Conservation (phyloP, 2,329 filamentous ascomycete genomes). For the Pleurostoma richardsiae region DNA sequence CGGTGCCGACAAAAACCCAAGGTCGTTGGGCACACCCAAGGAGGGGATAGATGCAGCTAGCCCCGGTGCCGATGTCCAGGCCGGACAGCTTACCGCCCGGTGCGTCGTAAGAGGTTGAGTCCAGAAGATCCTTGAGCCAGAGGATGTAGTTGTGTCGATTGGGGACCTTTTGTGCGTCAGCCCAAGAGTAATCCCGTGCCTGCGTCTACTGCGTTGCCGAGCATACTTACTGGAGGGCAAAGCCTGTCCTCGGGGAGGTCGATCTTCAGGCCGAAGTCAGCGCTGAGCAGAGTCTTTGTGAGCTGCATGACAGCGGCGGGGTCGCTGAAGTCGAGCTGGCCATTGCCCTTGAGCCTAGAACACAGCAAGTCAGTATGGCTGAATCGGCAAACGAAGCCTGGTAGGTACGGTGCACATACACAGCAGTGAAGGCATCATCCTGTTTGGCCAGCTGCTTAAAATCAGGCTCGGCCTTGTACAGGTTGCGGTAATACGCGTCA, state of each 20-base stretch:
- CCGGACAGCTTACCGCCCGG: slow-evolving; percentile 54
- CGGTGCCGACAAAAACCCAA: slow-evolving; percentile 71
- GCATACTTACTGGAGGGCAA: slow-evolving; percentile 68
- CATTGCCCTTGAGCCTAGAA: slow-evolving; percentile 25
- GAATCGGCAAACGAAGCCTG: not conserved
- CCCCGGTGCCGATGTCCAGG: slow-evolving; percentile 84
- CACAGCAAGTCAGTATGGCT: slow-evolving; percentile 1
- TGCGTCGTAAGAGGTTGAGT: slow-evolving; percentile 56
- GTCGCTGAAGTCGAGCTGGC: slow-evolving; percentile 74
- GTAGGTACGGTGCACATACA: slow-evolving; percentile 23
- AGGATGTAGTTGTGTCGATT: slow-evolving; percentile 83
- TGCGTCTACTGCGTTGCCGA: not conserved
- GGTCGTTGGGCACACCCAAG: slow-evolving; percentile 66
- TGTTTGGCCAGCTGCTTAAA: slow-evolving; percentile 35
- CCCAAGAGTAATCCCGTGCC: not conserved
- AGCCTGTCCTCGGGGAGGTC: slow-evolving; percentile 72
- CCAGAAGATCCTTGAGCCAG: slow-evolving; percentile 80
- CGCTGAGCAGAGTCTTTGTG: slow-evolving; percentile 70
- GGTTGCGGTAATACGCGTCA: slow-evolving; percentile 25
- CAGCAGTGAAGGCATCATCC: slow-evolving; percentile 33
- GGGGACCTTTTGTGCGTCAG: slow-evolving; percentile 34
- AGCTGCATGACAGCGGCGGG: slow-evolving; percentile 73
- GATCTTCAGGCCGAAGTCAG: slow-evolving; percentile 69
- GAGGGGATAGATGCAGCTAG: slow-evolving; percentile 86
- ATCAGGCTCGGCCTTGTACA: slow-evolving; percentile 35